Percentiles rank a stretch among this genome's conserved stretches.
phyloP scores from a whole-genome alignment of 148 eudicot species.

The Rhododendron ferrugineum region DNA sequence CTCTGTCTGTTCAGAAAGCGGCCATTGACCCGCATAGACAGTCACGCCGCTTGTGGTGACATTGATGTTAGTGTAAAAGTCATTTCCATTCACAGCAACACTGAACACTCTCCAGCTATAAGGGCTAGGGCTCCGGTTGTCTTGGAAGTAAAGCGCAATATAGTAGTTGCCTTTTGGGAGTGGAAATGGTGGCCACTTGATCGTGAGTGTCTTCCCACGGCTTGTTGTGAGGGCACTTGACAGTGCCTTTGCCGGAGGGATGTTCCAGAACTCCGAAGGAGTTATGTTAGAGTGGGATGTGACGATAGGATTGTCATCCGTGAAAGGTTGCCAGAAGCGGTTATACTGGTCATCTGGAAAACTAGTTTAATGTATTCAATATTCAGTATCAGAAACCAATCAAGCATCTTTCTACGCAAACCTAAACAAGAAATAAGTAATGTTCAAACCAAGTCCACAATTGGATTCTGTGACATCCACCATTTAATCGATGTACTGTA shows the following conservation, averaged over 20 bases:
- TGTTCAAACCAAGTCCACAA: neutral
- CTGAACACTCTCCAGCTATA: conserved; percentile 81
- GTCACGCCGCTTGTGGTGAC: conserved; percentile 54
- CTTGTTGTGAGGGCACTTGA: conserved; percentile 52
- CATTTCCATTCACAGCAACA: conserved; percentile 43
- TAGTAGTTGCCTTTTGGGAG: conserved; percentile 55
- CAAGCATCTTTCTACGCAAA: neutral
- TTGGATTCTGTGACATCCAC: neutral
- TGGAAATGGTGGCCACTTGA: conserved; percentile 58
- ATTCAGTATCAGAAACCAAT: conserved; percentile 11
- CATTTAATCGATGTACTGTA: neutral
- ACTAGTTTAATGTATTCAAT: conserved; percentile 33
- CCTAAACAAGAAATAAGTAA: neutral
- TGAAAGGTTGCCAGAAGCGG: conserved; percentile 66
- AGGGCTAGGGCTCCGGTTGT: conserved; percentile 63
- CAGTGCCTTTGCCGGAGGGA: conserved; percentile 61
- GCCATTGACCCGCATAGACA: conserved; percentile 59
- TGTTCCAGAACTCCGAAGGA: conserved; percentile 72
- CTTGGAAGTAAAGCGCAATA: conserved; percentile 79
- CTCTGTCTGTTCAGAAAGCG: conserved; percentile 50
- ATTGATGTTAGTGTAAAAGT: conserved; percentile 46
- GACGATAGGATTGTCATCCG: conserved; percentile 38
- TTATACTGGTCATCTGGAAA: conserved; percentile 80
- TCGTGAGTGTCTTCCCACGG: conserved; percentile 48
- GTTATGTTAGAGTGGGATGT: conserved; percentile 38